Conservation (phyloP, 106 monocot species). For the Dioscorea alata region DNA sequence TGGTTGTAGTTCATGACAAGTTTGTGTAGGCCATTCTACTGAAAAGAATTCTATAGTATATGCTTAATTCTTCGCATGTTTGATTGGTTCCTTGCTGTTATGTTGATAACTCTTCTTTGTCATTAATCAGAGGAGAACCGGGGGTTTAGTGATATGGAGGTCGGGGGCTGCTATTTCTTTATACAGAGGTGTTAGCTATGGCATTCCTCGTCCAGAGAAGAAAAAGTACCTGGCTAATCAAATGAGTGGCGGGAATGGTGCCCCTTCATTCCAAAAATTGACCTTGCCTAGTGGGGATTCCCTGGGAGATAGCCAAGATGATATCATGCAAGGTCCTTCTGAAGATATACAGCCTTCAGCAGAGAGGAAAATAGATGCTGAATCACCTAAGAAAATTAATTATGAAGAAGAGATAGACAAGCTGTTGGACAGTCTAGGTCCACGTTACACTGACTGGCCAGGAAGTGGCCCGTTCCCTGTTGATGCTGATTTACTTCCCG, state of each 20-base stretch:
- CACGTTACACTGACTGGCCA: constrained; percentile 84
- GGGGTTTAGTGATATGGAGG: constrained; percentile 96
- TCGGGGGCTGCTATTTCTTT: constrained; percentile 89
- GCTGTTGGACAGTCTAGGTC: constrained; percentile 76
- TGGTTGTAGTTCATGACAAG: no score
- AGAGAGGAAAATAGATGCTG: constrained; percentile 16
- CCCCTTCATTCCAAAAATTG: constrained; percentile 10
- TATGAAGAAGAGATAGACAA: constrained; percentile 76
- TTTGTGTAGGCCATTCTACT: no score
- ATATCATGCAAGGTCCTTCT: not conserved
- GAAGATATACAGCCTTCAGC: constrained; percentile 4
- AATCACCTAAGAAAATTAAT: constrained; percentile 31
- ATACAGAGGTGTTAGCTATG: constrained; percentile 77
- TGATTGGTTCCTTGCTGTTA: not conserved
- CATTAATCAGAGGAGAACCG: constrained; percentile 81
- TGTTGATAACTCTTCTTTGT: constrained; percentile 6
- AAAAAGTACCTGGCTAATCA: constrained; percentile 17
- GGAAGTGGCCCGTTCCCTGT: constrained; percentile 85
- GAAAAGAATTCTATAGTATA: no score
- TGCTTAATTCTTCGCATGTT: not conserved
- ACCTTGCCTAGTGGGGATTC: not conserved
- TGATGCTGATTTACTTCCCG: constrained; percentile 95
- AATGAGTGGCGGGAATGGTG: constrained; percentile 4
- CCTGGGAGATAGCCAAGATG: constrained; percentile 1
- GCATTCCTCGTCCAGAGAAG: constrained; percentile 36